Evolutionary conservation across 75 land plant genomes (phyloP).

Genomic region (Pinus tabuliformis): DNA sequence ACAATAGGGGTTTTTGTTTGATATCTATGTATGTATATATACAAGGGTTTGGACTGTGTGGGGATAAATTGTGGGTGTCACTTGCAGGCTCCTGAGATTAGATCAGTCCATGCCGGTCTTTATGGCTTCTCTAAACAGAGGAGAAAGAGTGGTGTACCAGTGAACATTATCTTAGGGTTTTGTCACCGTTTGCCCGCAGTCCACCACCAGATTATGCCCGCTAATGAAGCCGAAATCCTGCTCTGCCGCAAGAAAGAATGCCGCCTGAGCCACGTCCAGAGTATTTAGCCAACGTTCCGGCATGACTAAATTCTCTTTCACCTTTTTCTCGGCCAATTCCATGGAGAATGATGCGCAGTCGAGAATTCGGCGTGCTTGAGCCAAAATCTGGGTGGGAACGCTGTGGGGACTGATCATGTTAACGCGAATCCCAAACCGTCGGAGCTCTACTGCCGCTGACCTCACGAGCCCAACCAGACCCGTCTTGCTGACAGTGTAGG

Average conservation of each 20-base stretch:
- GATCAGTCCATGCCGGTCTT: not conserved
- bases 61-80: too few relatives aligned
- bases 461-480: conserved; percentile 47
- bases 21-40: too few relatives aligned
- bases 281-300: conserved; percentile 1
- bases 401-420: conserved; percentile 69
- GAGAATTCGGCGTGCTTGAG: conserved; percentile 7
- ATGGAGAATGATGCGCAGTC: not conserved
- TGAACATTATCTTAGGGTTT: not conserved
- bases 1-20: too few relatives aligned
- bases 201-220: conserved; percentile 29
- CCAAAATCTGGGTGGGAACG: conserved; percentile 43
- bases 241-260: conserved; percentile 22
- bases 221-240: conserved; percentile 14
- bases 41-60: too few relatives aligned
- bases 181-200: conserved; percentile 10
- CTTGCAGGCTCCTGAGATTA: too few relatives aligned
- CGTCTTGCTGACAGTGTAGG: conserved; percentile 47
- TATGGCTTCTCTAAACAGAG: not conserved
- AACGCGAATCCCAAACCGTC: conserved; percentile 57
- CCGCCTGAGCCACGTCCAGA: conserved; percentile 27
- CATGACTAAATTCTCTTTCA: not conserved
- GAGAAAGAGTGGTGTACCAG: not conserved
- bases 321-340: conserved; percentile 22
- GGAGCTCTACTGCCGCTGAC: conserved; percentile 56